These are phyloP conservation scores for Kazachstania viticola DNA, from an alignment of 805 yeast genomes.

Conservation along the genomic window DNA sequence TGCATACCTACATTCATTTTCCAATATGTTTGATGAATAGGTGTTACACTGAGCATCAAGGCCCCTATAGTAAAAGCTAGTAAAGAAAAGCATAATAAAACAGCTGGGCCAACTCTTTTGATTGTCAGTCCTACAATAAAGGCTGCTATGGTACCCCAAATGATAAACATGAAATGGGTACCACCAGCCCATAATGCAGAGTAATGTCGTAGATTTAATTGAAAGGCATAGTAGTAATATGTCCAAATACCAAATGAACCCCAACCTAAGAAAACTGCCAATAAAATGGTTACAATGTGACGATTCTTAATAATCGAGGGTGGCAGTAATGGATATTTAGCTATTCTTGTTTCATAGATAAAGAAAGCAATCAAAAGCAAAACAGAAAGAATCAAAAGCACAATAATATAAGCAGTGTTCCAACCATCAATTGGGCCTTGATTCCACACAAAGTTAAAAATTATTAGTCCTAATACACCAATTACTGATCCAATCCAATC, in stretches of 20 bases:
- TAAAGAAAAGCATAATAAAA: constrained; percentile 39
- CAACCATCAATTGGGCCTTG: constrained; percentile 72
- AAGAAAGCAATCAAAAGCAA: constrained; percentile 35
- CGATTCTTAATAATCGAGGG: constrained; percentile 33
- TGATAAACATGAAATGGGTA: constrained; percentile 32
- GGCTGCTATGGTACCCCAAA: constrained; percentile 49
- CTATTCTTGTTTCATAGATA: constrained; percentile 35
- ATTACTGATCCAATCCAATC: constrained; percentile 42
- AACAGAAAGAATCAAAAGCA: constrained; percentile 40
- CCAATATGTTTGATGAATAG: constrained; percentile 50
- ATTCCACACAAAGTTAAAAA: constrained; percentile 60
- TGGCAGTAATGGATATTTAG: constrained; percentile 44
- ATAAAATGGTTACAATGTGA: constrained; percentile 35
- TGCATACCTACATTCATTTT: constrained; percentile 43
- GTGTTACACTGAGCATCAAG: constrained; percentile 41
- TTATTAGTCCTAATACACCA: constrained; percentile 48
- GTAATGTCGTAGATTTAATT: constrained; percentile 38
- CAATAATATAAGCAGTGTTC: constrained; percentile 45
- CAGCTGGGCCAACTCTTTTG: constrained; percentile 36
- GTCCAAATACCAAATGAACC: constrained; percentile 67
- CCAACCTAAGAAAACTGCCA: constrained; percentile 55
- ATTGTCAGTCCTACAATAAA: constrained; percentile 38
- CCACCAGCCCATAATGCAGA: constrained; percentile 36
- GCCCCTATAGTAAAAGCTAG: constrained; percentile 43
- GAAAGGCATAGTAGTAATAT: constrained; percentile 45